Evolutionary conservation across 306 rosid species (phyloP).

Genomic region (Oxytropis ochrocephala): DNA sequence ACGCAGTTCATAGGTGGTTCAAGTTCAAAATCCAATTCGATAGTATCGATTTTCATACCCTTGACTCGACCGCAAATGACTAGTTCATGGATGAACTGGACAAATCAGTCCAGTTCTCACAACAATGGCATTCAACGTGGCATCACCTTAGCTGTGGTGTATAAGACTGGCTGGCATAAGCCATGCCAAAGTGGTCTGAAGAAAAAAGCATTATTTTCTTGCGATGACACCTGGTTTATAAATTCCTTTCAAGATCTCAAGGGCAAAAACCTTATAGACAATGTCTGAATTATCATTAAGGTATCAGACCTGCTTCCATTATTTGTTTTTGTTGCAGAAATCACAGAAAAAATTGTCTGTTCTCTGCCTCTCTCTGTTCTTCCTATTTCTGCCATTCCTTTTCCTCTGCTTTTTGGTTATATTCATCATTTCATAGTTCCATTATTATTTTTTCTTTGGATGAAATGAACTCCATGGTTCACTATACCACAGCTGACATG

Average conservation of each 20-base stretch:
- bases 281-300: neutral
- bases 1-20: neutral
- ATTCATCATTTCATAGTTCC: neutral
- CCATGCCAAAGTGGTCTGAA: neutral
- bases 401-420: neutral
- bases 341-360: neutral
- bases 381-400: neutral
- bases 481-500: neutral
- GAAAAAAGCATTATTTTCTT: neutral
- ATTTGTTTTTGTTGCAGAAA: neutral
- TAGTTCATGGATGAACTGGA: neutral
- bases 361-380: neutral
- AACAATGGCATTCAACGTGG: neutral
- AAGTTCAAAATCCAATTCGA: neutral
- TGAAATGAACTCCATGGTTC: neutral
- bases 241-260: neutral
- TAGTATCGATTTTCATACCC: neutral
- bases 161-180: neutral
- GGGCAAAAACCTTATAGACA: neutral
- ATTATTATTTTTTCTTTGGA: neutral
- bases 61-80: neutral
- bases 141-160: neutral
- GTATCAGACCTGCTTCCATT: neutral
- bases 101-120: neutral
- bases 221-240: neutral